These are phyloP conservation scores for Russula sp. DNA, from an alignment of 768 basidiomycete species.

Conservation along the genomic window DNA sequence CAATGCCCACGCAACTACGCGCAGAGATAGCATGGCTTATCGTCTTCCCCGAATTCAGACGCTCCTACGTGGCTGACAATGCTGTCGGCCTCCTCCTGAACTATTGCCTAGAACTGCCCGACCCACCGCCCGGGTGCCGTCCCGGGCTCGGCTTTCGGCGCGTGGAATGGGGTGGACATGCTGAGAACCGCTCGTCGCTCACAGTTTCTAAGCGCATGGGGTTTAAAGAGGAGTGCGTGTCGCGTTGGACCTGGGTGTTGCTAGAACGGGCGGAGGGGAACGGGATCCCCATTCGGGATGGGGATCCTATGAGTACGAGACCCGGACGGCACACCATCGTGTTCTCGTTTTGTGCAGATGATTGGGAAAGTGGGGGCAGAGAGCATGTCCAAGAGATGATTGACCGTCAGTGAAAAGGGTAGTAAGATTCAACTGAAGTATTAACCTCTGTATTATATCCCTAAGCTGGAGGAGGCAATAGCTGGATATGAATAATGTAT, in stretches of 20 bases:
- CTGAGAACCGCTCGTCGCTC: conserved; percentile 40
- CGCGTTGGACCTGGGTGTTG: conserved; percentile 43
- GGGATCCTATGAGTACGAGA: conserved; percentile 34
- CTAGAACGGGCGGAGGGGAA: conserved; percentile 11
- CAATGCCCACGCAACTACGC: conserved; percentile 21
- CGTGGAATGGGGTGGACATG: conserved; percentile 45
- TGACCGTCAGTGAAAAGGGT: conserved; percentile 1
- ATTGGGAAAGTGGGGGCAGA: conserved; percentile 50
- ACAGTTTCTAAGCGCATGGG: conserved; percentile 46
- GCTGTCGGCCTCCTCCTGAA: conserved; percentile 43
- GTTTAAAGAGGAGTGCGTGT: conserved; percentile 44
- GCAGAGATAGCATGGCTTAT: conserved; percentile 24
- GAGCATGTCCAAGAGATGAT: conserved; percentile 40
- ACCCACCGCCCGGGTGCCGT: conserved; percentile 22
- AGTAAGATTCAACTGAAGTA: not conserved
- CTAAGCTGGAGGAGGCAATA: not conserved
- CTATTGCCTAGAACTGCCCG: conserved; percentile 37
- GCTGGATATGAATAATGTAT: not conserved
- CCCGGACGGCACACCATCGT: conserved; percentile 48
- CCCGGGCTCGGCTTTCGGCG: conserved; percentile 47
- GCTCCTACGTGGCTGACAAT: conserved; percentile 31
- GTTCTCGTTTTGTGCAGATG: conserved; percentile 58
- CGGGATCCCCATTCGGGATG: conserved; percentile 27
- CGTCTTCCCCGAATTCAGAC: conserved; percentile 24
- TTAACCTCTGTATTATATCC: not conserved